These are phyloP conservation scores for Dendrobium nobile DNA, from an alignment of 106 monocot species.

Conservation along the genomic window DNA sequence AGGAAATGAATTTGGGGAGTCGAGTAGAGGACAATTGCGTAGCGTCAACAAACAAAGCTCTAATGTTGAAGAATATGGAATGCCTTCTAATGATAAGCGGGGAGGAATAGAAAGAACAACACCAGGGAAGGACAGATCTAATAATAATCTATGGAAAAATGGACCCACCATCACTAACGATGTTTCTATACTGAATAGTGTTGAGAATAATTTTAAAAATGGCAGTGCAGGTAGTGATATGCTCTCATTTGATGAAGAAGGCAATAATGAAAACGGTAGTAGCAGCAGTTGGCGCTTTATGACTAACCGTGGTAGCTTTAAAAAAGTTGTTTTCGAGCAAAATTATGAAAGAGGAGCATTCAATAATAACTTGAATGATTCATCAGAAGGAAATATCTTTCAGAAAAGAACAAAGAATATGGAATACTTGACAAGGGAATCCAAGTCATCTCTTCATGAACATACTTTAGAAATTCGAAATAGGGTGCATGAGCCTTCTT, in stretches of 20 bases:
- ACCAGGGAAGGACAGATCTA: background rate
- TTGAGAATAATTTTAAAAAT: conserved; percentile 7
- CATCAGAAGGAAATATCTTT: background rate
- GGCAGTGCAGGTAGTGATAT: conserved; percentile 11
- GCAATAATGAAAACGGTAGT: conserved; percentile 17
- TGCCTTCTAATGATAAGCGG: conserved; percentile 1
- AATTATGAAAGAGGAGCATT: background rate
- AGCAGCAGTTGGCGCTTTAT: conserved; percentile 20
- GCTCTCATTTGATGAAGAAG: conserved; percentile 31
- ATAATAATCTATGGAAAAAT: no score
- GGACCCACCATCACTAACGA: background rate
- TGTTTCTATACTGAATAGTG: background rate
- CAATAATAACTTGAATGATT: conserved; percentile 13
- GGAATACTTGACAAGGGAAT: conserved; percentile 20
- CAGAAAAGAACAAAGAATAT: conserved; percentile 10
- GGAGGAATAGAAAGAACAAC: conserved; percentile 2
- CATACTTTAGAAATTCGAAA: conserved; percentile 33
- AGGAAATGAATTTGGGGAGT: background rate
- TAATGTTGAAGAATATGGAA: conserved; percentile 14
- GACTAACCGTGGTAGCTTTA: conserved; percentile 22
- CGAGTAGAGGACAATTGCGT: no score
- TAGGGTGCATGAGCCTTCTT: conserved; percentile 9
- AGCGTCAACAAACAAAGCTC: conserved; percentile 4
- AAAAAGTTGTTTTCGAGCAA: conserved; percentile 27
- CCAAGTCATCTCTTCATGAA: conserved; percentile 30